A percentile compares a stretch with the other conserved stretches of the same genome.
Conservation (phyloP, 2,329 filamentous ascomycete species). For the Scolecobasidium constrictum region DNA sequence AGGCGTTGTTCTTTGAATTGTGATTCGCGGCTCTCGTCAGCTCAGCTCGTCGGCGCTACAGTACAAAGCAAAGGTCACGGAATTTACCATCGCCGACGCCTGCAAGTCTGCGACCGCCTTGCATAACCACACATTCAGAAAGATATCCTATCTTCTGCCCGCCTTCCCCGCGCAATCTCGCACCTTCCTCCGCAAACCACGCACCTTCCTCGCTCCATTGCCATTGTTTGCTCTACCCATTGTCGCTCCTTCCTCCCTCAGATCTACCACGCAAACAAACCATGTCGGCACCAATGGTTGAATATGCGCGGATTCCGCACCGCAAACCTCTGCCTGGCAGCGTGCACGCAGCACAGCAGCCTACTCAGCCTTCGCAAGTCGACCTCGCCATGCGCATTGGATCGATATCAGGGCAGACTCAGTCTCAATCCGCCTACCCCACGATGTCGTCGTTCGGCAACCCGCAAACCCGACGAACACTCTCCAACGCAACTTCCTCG, state of each 20-base stretch:
- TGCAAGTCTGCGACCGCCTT: not conserved
- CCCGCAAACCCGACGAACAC: slow-evolving; percentile 40
- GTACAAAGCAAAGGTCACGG: too few species aligned
- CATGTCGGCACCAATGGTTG: slow-evolving; percentile 7
- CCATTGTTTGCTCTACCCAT: not conserved
- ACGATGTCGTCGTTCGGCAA: not conserved
- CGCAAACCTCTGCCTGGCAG: slow-evolving; percentile 6
- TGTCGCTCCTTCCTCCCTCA: not conserved
- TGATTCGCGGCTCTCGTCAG: not conserved
- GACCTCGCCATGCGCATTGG: not conserved
- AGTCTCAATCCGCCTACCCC: slow-evolving; percentile 4
- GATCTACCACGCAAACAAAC: not conserved
- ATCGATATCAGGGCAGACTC: too few species aligned
- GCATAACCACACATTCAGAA: not conserved
- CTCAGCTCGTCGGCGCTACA: not conserved
- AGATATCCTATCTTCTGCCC: not conserved
- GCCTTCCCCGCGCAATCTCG: not conserved
- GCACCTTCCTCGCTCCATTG: not conserved
- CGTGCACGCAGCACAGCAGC: not conserved
- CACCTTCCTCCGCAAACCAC: not conserved
- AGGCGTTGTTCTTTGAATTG: too few species aligned
- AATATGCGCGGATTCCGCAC: not conserved
- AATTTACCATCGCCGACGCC: not conserved
- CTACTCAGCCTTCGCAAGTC: not conserved
- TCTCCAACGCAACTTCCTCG: slow-evolving; percentile 60